Conservation (phyloP, 2,329 filamentous ascomycete species). For the Hypomyces perniciosus region DNA sequence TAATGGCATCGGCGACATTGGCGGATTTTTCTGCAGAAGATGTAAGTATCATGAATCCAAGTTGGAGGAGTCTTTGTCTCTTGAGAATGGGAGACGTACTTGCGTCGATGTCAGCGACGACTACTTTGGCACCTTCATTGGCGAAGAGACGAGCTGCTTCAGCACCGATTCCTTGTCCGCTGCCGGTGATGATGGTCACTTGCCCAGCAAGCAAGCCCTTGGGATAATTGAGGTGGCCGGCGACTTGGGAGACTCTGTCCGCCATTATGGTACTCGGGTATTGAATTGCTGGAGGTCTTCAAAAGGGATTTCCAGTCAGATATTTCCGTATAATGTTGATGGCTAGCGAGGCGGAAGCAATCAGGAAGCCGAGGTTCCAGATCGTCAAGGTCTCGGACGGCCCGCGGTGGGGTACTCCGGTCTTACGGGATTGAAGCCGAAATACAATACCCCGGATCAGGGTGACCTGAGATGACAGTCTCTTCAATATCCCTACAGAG, state of each 20-base stretch:
- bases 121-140: conserved; percentile 79
- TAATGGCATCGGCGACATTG: conserved; percentile 65
- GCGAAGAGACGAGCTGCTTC: conserved; percentile 77
- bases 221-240: conserved; percentile 75
- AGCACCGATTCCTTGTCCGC: conserved; percentile 82
- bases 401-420: no score
- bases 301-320: no score
- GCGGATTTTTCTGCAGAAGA: conserved; percentile 56
- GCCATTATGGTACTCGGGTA: conserved; percentile 32
- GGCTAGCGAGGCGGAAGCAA: no score
- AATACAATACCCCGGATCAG: no score
- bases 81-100: conserved; percentile 36
- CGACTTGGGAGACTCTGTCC: conserved; percentile 63
- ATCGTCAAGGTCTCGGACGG: no score
- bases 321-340: no score
- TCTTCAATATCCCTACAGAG: no score
- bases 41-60: background rate
- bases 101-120: conserved; percentile 77
- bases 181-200: conserved; percentile 81
- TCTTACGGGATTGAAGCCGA: no score
- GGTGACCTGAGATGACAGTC: no score
- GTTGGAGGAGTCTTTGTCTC: background rate
- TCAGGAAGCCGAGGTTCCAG: no score
- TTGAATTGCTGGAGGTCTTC: no score
- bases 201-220: conserved; percentile 73